Evolutionary conservation across 164 flowering plant species (phyloP), one percentile per base, ranked within the genome.

Genomic region (Taxillus chinensis): DNA sequence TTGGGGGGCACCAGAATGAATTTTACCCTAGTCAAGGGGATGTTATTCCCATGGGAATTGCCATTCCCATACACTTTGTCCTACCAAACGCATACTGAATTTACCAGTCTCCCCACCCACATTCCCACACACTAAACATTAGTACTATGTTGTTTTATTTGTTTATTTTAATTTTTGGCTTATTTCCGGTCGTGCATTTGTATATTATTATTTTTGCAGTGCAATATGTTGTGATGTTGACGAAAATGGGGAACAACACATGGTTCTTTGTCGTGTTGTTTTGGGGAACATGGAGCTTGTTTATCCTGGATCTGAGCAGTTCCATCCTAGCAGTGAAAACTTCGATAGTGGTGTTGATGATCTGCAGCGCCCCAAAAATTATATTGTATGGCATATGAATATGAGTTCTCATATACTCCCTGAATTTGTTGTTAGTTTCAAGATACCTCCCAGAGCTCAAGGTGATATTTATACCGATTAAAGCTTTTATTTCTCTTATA

Each of bases 301-400:
- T 72, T 70, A 57, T 68, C 70, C 73, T 66, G 97, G 89, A 55
- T 82, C 83, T 41, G 65, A 70, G 57, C 97, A 89, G 65, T 81
- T 73, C 61, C 85, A 76, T 75, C 92, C 99, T 39, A 83, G 86
- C 64, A 74, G 78, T 39, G 86, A 79, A 69, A 71, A 77, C 41
- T 89, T 75, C 64, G 99, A 95, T 75, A 90, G 80, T 70, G 97
- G 96, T 56, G 92, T 83, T 37, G 99, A 95, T 75, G 74, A 83
- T 72, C 75, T 83, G 62, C 65, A 73, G 51, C 75, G 75, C 73
- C 97, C 99, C 46, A 77, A 60, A 50, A 65, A 66, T 61, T 85
- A 80, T 73, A 51, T 86, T 55, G 67, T 95, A 14, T 91, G 99
- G 99, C 79, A 75, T 67, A 80, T 75, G 84, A 84, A 95, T 73